phyloP scores from a whole-genome alignment of 169 alveolate genomes.

The Amoebophrya sp. region DNA sequence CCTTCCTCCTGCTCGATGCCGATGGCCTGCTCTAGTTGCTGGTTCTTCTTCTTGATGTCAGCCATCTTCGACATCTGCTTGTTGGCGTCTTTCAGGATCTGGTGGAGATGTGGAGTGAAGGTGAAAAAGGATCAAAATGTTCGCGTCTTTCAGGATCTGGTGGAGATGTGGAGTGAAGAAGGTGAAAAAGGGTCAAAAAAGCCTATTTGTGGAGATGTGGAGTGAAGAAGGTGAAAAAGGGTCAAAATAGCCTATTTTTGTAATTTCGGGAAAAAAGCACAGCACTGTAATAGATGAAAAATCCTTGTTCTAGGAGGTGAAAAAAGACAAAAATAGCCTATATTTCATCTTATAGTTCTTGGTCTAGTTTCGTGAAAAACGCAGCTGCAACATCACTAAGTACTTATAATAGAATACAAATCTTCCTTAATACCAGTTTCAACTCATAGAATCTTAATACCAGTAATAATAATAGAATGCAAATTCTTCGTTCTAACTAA shows the following conservation, averaged over 20 bases:
- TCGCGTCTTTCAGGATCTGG: conserved; percentile 21
- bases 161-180: too few relatives aligned
- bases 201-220: too few relatives aligned
- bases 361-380: too few relatives aligned
- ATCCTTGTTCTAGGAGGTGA: background rate
- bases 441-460: too few relatives aligned
- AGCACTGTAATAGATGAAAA: background rate
- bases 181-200: background rate
- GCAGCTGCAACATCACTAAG: too few relatives aligned
- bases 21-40: background rate
- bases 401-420: too few relatives aligned
- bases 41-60: conserved; percentile 24
- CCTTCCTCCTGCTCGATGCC: conserved; percentile 18
- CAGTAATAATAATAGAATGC: too few relatives aligned
- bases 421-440: too few relatives aligned
- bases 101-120: too few relatives aligned
- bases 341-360: too few relatives aligned
- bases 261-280: background rate
- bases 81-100: conserved; percentile 27
- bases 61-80: background rate
- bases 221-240: background rate
- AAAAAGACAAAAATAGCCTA: too few relatives aligned
- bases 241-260: background rate
- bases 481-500: too few relatives aligned
- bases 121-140: background rate